Evolutionary conservation across 257 asterid genomes (phyloP).

Genomic region (Penstemon barbatus): DNA sequence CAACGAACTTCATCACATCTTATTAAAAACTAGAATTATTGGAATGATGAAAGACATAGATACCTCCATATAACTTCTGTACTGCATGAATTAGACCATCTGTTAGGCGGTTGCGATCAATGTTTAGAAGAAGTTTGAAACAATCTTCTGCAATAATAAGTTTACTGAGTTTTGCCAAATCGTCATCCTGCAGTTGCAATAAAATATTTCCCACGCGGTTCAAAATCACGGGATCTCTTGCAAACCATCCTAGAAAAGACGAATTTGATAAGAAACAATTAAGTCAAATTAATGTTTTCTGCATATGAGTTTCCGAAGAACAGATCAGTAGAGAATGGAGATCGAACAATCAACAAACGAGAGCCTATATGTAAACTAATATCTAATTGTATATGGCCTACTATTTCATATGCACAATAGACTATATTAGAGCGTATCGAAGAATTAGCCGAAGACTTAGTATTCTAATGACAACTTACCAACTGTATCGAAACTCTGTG

Average conservation of each 20-base stretch:
- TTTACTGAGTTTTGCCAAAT: slow-evolving; percentile 31
- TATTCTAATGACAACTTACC: slow-evolving; percentile 42
- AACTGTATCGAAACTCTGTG: slow-evolving; percentile 89
- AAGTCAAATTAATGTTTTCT: not conserved
- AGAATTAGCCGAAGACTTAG: not conserved
- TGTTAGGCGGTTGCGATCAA: slow-evolving; percentile 37
- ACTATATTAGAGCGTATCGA: no score
- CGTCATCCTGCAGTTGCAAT: slow-evolving; percentile 38
- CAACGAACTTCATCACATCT: not conserved
- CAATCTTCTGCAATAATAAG: slow-evolving; percentile 81
- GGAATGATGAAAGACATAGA: slow-evolving; percentile 25
- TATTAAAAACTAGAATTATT: not conserved
- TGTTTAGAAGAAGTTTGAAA: slow-evolving; percentile 61
- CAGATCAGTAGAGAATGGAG: no score
- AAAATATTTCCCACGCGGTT: slow-evolving; percentile 69
- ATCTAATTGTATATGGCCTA: no score
- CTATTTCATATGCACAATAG: no score
- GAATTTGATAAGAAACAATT: slow-evolving; percentile 1
- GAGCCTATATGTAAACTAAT: no score
- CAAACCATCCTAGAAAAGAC: slow-evolving; percentile 77
- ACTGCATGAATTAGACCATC: slow-evolving; percentile 42
- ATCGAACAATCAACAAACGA: no score
- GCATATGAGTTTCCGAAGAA: not conserved
- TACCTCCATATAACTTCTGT: slow-evolving; percentile 61
- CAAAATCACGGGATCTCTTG: slow-evolving; percentile 66